phyloP scores from a whole-genome alignment of 1,284 basidiomycete genomes.

The Cutaneotrichosporon sp. region DNA sequence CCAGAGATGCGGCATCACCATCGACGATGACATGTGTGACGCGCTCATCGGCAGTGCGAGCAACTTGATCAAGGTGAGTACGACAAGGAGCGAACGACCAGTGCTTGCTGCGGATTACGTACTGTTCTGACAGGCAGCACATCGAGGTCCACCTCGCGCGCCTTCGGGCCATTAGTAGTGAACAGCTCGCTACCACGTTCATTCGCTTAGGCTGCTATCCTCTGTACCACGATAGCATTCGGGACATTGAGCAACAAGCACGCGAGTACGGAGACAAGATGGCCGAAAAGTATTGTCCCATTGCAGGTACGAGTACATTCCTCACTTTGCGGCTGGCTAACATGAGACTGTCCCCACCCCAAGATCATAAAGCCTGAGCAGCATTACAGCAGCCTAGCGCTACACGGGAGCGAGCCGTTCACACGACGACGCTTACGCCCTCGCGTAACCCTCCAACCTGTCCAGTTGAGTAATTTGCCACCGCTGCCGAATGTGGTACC shows the following conservation, averaged over 20 bases:
- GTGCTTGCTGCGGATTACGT: too few relatives aligned
- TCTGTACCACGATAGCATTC: background rate
- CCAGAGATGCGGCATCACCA: background rate
- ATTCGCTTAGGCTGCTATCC: background rate
- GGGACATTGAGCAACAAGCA: background rate
- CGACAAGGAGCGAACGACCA: too few relatives aligned
- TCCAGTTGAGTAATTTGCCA: background rate
- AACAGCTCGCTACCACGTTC: background rate
- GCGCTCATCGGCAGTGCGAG: background rate
- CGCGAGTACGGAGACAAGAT: background rate
- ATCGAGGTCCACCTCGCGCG: background rate
- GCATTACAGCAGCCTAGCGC: constrained; percentile 6
- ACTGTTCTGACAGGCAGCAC: background rate
- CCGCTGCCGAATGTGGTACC: background rate
- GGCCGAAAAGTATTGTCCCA: background rate
- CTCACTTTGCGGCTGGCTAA: background rate
- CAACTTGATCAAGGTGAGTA: background rate
- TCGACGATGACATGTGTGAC: background rate
- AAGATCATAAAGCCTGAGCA: constrained; percentile 2
- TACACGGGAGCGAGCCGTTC: background rate
- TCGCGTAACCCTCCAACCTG: background rate
- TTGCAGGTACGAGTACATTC: background rate
- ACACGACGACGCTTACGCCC: background rate
- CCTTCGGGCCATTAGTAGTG: background rate
- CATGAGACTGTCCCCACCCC: constrained; percentile 2